These are phyloP conservation scores for Picochlorum sp. DNA, from an alignment of 139 green algal genomes.

Conservation along the genomic window DNA sequence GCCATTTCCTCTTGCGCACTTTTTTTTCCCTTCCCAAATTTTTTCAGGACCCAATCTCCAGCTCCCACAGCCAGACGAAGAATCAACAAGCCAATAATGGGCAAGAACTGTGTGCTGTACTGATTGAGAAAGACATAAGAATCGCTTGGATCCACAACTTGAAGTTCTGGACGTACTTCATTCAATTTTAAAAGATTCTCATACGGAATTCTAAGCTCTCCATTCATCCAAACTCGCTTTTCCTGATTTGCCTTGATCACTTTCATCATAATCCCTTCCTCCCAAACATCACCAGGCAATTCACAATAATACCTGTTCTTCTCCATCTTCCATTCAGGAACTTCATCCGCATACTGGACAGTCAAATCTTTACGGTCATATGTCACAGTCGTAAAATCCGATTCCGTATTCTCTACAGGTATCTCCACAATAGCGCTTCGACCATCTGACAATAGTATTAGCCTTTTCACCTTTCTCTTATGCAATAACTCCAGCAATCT, in stretches of 20 bases:
- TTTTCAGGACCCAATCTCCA: conserved; percentile 15
- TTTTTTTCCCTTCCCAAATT: conserved; percentile 36
- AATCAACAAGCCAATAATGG: conserved; percentile 33
- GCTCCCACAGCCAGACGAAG: conserved; percentile 27
- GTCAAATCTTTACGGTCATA: conserved; percentile 23
- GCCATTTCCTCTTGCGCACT: conserved; percentile 30
- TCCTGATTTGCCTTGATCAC: conserved; percentile 42
- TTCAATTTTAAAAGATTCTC: conserved; percentile 14
- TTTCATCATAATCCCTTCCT: conserved; percentile 49
- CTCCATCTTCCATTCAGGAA: conserved; percentile 55
- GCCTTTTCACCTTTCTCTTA: conserved; percentile 40
- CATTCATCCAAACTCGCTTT: conserved; percentile 10
- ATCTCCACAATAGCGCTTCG: conserved; percentile 58
- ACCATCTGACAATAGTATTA: conserved; percentile 50
- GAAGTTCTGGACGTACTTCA: conserved; percentile 45
- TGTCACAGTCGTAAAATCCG: conserved; percentile 1
- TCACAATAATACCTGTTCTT: conserved; percentile 60
- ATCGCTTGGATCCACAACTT: conserved; percentile 42
- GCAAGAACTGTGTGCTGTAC: conserved; percentile 35
- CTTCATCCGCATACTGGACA: conserved; percentile 33
- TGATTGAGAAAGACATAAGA: conserved; percentile 42
- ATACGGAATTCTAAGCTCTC: not conserved
- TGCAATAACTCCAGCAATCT: conserved; percentile 47
- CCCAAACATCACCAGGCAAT: conserved; percentile 61
- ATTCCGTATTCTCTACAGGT: conserved; percentile 31